phyloP scores from a whole-genome alignment of 108 stramenopile genomes.

The Stephanodiscus minutulus region DNA sequence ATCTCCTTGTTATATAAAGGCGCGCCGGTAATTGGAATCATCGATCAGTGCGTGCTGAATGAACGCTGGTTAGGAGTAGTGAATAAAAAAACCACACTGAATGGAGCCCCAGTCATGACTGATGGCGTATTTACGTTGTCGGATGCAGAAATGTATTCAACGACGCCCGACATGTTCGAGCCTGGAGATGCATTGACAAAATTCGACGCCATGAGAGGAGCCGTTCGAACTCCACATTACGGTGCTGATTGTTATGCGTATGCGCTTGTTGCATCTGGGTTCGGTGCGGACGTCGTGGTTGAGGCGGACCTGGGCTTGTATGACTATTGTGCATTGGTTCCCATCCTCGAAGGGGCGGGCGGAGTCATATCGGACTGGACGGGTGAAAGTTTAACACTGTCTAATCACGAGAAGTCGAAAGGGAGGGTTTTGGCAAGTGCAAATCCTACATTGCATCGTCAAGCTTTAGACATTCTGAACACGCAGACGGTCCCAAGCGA shows the following conservation, averaged over 20 bases:
- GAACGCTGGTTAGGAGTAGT: slow-evolving; percentile 39
- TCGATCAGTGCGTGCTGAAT: slow-evolving; percentile 42
- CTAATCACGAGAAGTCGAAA: slow-evolving; percentile 26
- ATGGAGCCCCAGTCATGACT: slow-evolving; percentile 25
- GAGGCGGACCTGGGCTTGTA: slow-evolving; percentile 41
- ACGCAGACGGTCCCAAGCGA: not conserved
- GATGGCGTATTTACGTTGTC: slow-evolving; percentile 20
- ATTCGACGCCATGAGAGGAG: slow-evolving; percentile 24
- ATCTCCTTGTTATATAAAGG: slow-evolving; percentile 34
- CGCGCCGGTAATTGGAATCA: slow-evolving; percentile 37
- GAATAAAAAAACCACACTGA: slow-evolving; percentile 14
- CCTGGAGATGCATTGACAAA: slow-evolving; percentile 21
- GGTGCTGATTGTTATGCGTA: slow-evolving; percentile 48
- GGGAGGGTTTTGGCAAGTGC: slow-evolving; percentile 36
- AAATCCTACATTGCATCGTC: slow-evolving; percentile 24
- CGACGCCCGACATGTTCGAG: slow-evolving; percentile 42
- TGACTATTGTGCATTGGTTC: slow-evolving; percentile 41
- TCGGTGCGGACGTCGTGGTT: slow-evolving; percentile 32
- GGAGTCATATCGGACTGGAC: slow-evolving; percentile 39
- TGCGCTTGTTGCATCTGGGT: slow-evolving; percentile 41
- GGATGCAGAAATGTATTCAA: slow-evolving; percentile 39
- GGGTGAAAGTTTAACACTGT: slow-evolving; percentile 18
- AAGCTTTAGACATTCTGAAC: slow-evolving; percentile 28
- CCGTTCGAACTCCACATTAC: slow-evolving; percentile 23
- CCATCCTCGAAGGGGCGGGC: slow-evolving; percentile 39